Evolutionary conservation across 768 basidiomycete genomes (phyloP).

Genomic region (Mycena galopus): DNA sequence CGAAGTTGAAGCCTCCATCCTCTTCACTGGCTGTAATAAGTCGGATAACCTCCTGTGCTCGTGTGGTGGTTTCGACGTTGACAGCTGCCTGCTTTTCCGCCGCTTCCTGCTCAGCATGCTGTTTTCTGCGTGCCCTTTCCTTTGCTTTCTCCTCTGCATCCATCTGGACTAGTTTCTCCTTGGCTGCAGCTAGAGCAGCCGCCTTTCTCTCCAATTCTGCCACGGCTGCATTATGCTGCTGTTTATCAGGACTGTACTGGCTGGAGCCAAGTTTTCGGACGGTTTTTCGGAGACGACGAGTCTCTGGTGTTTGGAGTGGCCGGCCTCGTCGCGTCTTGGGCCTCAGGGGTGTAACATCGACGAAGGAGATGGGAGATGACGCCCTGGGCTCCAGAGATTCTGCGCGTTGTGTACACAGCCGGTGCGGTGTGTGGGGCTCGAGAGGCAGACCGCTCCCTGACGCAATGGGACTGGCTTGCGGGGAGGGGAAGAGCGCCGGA

Average conservation of each 20-base stretch:
- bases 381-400: background rate
- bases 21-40: background rate
- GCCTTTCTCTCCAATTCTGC: too few species aligned
- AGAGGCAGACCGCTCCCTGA: background rate
- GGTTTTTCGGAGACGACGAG: background rate
- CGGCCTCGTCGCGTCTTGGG: background rate
- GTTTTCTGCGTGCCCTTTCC: too few species aligned
- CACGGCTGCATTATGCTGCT: too few species aligned
- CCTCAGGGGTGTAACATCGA: conserved; percentile 6
- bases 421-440: background rate
- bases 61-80: background rate
- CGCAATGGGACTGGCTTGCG: background rate
- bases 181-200: background rate
- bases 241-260: background rate
- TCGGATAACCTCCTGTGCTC: conserved; percentile 2
- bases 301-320: background rate
- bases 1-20: conserved; percentile 25
- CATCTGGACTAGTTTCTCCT: background rate
- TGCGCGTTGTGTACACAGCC: background rate
- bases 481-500: background rate
- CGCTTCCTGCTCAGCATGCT: too few species aligned
- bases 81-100: too few species aligned
- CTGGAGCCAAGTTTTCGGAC: background rate
- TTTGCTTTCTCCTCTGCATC: background rate
- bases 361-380: background rate